Base-by-base conservation (phyloP, 805 yeast genomes). In the Starmerella potacharoeniae region DNA sequence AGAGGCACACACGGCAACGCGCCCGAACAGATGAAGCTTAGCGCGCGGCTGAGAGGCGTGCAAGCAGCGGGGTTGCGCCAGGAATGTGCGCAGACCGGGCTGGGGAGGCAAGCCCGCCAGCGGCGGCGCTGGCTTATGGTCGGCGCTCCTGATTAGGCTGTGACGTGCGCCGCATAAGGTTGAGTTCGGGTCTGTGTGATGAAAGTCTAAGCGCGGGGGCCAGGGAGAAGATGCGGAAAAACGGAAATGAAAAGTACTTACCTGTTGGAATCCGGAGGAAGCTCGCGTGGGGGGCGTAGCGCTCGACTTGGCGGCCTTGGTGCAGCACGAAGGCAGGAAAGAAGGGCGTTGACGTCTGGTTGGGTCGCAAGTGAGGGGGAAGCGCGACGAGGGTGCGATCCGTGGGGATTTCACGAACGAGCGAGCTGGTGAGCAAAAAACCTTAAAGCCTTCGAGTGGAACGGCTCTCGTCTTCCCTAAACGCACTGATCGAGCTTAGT, bases 401-500 rank as follows among this genome's bases (percentile, higher is more conserved):
- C 43, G 6, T 7, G 29, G 10, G 13, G 43, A 17, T 16, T 8
- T 16, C 22, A 17, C 39, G 14, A 36, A 6, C 16, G 16, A 22
- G 31, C n/a, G 45, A 22, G 22, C 16, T 42, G 22, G 45, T 5
- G n/a, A 11, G 36, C 14, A 44, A 10, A 39, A 30, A 44, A 44
- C 48, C 36, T 31, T 44, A 44, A 44, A 31, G 36, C 13, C 30
- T 29, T 28, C 29, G 36, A 14, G n/a, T 29, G 17, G n/a, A 13
- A 28, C 8, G 46, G 6, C n/a, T 9, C 46, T 14, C 36, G 36
- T 8, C 10, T 31, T 22, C 16, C 36, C 48, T 30, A 5, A 44
- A 44, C 48, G 48, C 48, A 44, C 37, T 44, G 48, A 44, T 44
- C 48, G 48, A 44, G 48, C 48, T 44, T 44, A 44, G 48, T 44